Evolutionary conservation across 768 basidiomycete genomes (phyloP).

Genomic region (Aureoboletus auriporus): DNA sequence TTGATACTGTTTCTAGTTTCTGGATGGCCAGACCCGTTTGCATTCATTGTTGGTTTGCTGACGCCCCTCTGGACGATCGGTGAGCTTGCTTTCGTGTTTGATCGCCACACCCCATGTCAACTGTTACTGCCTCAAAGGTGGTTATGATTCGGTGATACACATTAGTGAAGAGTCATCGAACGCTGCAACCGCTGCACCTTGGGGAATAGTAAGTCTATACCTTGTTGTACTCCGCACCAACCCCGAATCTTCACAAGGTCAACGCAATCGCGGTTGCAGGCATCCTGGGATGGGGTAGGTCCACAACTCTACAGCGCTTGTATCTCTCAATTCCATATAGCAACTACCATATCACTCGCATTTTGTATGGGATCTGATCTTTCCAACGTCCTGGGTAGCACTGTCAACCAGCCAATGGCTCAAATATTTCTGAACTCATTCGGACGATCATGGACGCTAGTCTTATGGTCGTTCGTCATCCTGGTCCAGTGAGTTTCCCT

Average conservation of each 20-base stretch:
- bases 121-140: constrained; percentile 16
- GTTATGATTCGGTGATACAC: constrained; percentile 48
- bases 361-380: constrained; percentile 56
- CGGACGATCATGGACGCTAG: constrained; percentile 39
- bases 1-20: constrained; percentile 22
- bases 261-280: constrained; percentile 40
- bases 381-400: constrained; percentile 30
- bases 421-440: constrained; percentile 37
- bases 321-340: constrained; percentile 13
- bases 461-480: constrained; percentile 50
- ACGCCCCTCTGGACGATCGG: constrained; percentile 43
- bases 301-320: not conserved
- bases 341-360: constrained; percentile 50
- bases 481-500: constrained; percentile 36
- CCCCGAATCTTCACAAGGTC: constrained; percentile 11
- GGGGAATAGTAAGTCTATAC: constrained; percentile 42
- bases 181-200: constrained; percentile 51
- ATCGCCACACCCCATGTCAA: not conserved
- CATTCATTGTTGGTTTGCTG: constrained; percentile 45
- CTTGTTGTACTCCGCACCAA: not conserved
- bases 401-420: constrained; percentile 39
- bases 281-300: constrained; percentile 41
- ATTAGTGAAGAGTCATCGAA: constrained; percentile 53
- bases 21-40: constrained; percentile 41
- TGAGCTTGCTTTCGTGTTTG: not conserved